Evolutionary conservation across 75 land plant genomes (phyloP), one percentile per base, ranked within the genome.

Genomic region (Azolla pinnata): DNA sequence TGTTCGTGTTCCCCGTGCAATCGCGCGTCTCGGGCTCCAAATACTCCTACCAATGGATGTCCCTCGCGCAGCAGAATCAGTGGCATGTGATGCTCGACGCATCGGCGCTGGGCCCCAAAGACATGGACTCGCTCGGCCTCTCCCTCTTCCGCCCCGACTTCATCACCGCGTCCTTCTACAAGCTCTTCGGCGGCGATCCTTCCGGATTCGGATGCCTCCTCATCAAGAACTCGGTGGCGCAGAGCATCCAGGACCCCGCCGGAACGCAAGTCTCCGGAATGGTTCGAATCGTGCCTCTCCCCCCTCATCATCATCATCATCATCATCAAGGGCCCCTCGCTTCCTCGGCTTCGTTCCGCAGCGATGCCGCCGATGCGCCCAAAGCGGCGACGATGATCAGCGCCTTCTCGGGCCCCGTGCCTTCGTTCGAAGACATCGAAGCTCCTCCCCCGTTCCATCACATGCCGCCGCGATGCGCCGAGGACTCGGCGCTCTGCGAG

Each of bases 1-100:
- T 88, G 27, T 88, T 88, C 58, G 88, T 79, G n/a, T 88, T 88
- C 54, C 93, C 93, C 17, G 87, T 81, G 18, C 93, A 84, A 54
- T 84, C 87, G 19, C 76, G 88, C 42, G 87, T 88, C 17, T 85
- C 83, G 19, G 93, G 93, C 14, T 68, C 88, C 0, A 88, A 84
- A 69, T 88, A 88, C 45, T 88, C 88, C 0, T 88, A 84, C 67
- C 93, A 88, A 57, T 88, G 93, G 92, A 83, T 87, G 88, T 77
- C 87, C 8, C 53, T 87, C 29, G 92, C 92, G 23, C 87, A 87
- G 57, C 81, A 83, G 69, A 81, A 88, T 51, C 75, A 79, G 50
- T 88, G 93, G 93, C 88, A 88, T 73, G 88, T 88, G 0, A 68
- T 84, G 72, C 85, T 88, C 31, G 93, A 88, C 75, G 88, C 87